Evolutionary conservation across 2,329 filamentous ascomycete species (phyloP).

Genomic region (Tricladium varicosporioides): DNA sequence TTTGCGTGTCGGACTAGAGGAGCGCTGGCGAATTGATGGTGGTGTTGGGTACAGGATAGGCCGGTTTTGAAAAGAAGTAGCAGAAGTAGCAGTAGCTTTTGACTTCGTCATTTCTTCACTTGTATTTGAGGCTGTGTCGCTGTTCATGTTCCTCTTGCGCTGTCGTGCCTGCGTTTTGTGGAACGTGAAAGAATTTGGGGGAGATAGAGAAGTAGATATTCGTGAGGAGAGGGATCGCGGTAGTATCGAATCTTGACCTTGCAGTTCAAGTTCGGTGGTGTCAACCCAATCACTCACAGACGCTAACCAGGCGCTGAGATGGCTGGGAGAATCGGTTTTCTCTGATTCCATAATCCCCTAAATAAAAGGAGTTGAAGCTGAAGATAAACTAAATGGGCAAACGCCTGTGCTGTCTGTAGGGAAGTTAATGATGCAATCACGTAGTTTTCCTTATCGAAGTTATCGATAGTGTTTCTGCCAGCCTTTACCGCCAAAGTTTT

Average conservation of each 20-base stretch:
- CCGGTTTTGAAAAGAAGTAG: conserved; percentile 17
- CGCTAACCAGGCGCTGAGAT: conserved; percentile 11
- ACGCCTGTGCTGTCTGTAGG: not conserved
- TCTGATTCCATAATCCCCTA: not conserved
- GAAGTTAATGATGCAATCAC: not conserved
- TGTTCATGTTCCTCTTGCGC: conserved; percentile 14
- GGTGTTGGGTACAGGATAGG: conserved; percentile 14
- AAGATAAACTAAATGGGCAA: too few relatives aligned
- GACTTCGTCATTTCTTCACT: conserved; percentile 11
- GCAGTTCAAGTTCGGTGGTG: conserved; percentile 7
- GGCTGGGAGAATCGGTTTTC: conserved; percentile 8
- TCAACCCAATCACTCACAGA: conserved; percentile 13
- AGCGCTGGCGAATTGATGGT: conserved; percentile 17
- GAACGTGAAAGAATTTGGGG: conserved; percentile 3
- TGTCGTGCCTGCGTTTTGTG: conserved; percentile 4
- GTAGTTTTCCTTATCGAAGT: not conserved
- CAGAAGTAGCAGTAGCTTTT: conserved; percentile 1
- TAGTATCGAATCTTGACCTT: conserved; percentile 13
- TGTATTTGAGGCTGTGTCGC: conserved; percentile 14
- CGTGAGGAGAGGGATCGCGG: conserved; percentile 2
- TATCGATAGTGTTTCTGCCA: not conserved
- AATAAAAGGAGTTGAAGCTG: too few relatives aligned
- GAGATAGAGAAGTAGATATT: conserved; percentile 4
- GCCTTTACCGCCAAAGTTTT: not conserved
- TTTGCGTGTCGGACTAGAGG: conserved; percentile 14